A percentile compares a stretch with the other conserved stretches of the same genome.
phyloP scores from a whole-genome alignment of 441 rosid species.

The Adansonia madagascariensis region DNA sequence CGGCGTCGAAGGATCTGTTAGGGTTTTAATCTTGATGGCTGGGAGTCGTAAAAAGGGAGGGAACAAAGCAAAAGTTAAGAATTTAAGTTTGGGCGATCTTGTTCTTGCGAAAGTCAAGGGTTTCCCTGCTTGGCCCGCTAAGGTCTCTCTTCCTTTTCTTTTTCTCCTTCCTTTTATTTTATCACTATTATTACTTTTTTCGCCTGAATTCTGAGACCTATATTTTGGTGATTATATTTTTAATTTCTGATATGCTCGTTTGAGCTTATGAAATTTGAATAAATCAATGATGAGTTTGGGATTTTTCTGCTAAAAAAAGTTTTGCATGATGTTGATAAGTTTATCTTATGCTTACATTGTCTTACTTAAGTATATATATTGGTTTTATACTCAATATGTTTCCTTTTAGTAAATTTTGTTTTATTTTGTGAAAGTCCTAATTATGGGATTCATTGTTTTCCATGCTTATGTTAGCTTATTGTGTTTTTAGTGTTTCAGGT shows the following conservation, averaged over 20 bases:
- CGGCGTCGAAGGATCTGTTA: constrained; percentile 13
- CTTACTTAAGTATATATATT: neutral
- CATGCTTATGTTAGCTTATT: constrained; percentile 15
- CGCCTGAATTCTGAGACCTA: neutral
- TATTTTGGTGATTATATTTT: neutral
- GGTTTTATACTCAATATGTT: neutral
- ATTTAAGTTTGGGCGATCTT: constrained; percentile 91
- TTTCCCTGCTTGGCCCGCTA: constrained; percentile 99
- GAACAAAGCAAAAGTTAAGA: constrained; percentile 67
- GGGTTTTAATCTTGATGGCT: constrained; percentile 60
- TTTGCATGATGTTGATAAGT: neutral
- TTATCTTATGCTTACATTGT: constrained; percentile 13
- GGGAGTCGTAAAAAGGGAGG: constrained; percentile 94
- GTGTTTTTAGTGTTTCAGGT: neutral
- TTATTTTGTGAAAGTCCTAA: neutral
- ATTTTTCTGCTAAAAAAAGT: neutral
- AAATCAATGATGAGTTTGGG: constrained; percentile 11
- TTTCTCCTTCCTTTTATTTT: constrained; percentile 4
- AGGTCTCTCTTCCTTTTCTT: constrained; percentile 50
- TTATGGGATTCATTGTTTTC: neutral
- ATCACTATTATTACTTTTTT: neutral
- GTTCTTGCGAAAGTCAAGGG: constrained; percentile 99
- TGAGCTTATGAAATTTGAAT: neutral
- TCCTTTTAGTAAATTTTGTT: neutral
- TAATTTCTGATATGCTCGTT: neutral